Percentiles rank a stretch among this genome's conserved stretches.
phyloP scores from a whole-genome alignment of 306 rosid species.

The Abrus precatorius region DNA sequence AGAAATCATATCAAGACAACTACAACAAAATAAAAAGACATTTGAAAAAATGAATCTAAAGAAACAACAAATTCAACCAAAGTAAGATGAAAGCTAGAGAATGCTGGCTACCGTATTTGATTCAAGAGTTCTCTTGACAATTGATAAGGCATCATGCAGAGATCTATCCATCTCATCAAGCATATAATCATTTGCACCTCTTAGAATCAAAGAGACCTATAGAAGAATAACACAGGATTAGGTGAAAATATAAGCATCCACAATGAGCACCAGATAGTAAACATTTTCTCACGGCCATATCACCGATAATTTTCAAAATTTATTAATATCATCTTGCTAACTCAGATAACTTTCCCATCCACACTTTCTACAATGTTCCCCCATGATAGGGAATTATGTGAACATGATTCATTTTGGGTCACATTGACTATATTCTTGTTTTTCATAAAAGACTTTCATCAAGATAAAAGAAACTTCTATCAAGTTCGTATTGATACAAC shows the following conservation, averaged over 20 bases:
- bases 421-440: neutral
- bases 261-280: constrained; percentile 8
- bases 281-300: neutral
- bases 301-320: neutral
- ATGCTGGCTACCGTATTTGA: constrained; percentile 75
- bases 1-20: neutral
- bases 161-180: constrained; percentile 99
- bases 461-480: neutral
- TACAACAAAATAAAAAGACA: neutral
- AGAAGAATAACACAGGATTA: constrained; percentile 36
- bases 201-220: constrained; percentile 84
- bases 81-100: neutral
- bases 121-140: constrained; percentile 96
- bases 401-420: neutral
- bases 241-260: neutral
- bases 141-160: constrained; percentile 89
- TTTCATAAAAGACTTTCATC: neutral
- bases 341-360: neutral
- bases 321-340: neutral
- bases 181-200: constrained; percentile 99
- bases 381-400: neutral
- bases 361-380: neutral
- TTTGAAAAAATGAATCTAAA: constrained; percentile 5
- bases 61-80: neutral
- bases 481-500: neutral